Evolutionary conservation across 805 yeast genomes (phyloP).

Genomic region (Maudiozyma barnettii): DNA sequence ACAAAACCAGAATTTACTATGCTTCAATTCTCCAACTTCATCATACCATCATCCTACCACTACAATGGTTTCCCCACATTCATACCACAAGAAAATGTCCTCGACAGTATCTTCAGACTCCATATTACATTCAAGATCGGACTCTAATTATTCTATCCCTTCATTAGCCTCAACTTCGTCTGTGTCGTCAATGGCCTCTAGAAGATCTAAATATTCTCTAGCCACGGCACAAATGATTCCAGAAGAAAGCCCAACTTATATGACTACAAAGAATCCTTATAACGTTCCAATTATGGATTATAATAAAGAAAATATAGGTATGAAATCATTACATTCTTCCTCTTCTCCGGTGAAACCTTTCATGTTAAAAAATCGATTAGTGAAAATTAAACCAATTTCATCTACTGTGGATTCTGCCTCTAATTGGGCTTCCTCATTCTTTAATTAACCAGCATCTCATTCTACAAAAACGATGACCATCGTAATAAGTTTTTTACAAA

Average conservation of each 20-base stretch:
- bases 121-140: conserved; percentile 22
- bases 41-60: not conserved
- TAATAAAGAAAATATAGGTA: conserved; percentile 1
- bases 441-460: not conserved
- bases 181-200: conserved; percentile 16
- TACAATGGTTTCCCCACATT: not conserved
- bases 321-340: not conserved
- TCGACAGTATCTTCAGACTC: conserved; percentile 5
- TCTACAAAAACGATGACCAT: no score
- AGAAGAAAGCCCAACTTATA: not conserved
- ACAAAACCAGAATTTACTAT: conserved; percentile 31
- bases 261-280: not conserved
- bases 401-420: not conserved
- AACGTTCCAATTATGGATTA: not conserved
- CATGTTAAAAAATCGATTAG: not conserved
- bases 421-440: not conserved
- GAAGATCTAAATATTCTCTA: conserved; percentile 1
- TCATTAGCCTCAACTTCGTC: conserved; percentile 35
- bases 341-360: conserved; percentile 1
- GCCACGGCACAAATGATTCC: not conserved
- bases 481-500: not conserved
- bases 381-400: not conserved
- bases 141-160: conserved; percentile 32
- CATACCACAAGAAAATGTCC: conserved; percentile 1
- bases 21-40: conserved; percentile 16